Percentiles rank a stretch among this genome's conserved stretches.
Conservation (phyloP, 225 moss, liverwort and hornwort genomes). For the Asterella californica region DNA sequence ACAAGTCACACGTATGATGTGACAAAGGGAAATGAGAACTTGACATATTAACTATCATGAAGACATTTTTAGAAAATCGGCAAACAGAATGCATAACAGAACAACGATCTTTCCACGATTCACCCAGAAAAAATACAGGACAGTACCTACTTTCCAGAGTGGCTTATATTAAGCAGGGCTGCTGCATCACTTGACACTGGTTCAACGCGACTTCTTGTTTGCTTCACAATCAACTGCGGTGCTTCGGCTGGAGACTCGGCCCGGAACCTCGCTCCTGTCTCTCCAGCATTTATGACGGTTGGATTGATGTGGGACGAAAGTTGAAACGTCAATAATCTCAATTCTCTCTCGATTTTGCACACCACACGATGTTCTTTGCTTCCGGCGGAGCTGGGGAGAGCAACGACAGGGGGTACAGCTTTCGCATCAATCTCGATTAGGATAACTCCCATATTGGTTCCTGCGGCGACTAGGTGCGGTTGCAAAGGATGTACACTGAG, state of each 20-base stretch:
- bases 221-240: slow-evolving; percentile 89
- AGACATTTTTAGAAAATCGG: neutral
- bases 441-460: slow-evolving; percentile 92
- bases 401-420: slow-evolving; percentile 85
- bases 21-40: neutral
- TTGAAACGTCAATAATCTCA: slow-evolving; percentile 76
- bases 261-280: slow-evolving; percentile 47
- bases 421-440: slow-evolving; percentile 92
- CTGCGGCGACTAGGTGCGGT: slow-evolving; percentile 92
- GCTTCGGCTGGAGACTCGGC: slow-evolving; percentile 55
- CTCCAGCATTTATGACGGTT: slow-evolving; percentile 66
- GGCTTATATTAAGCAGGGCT: slow-evolving; percentile 69
- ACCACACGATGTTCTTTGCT: slow-evolving; percentile 89
- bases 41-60: neutral
- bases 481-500: slow-evolving; percentile 93
- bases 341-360: slow-evolving; percentile 65
- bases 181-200: slow-evolving; percentile 71
- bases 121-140: slow-evolving; percentile 18
- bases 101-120: neutral
- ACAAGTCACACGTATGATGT: too few relatives aligned
- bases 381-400: slow-evolving; percentile 73
- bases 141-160: slow-evolving; percentile 93
- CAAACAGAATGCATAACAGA: neutral
- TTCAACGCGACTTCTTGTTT: slow-evolving; percentile 63
- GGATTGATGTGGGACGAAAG: slow-evolving; percentile 75